phyloP scores from a whole-genome alignment of 768 basidiomycete genomes.

The Kwoniella sp. region DNA sequence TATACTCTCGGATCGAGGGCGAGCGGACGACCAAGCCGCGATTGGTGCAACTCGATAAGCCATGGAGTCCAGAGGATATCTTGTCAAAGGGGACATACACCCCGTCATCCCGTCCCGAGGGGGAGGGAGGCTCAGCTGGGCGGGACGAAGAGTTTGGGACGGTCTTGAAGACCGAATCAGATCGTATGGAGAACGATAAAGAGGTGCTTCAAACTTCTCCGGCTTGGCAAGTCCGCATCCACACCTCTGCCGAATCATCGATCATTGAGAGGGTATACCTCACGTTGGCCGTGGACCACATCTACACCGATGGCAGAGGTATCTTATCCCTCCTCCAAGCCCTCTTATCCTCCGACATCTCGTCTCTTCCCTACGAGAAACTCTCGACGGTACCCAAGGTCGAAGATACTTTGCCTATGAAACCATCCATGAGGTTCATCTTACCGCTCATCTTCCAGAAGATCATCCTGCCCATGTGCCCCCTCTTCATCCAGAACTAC shows the following conservation, averaged over 20 bases:
- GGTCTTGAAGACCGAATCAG: slow-evolving; percentile 4
- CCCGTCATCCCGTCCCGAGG: neutral
- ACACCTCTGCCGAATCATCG: neutral
- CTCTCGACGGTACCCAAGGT: slow-evolving; percentile 1
- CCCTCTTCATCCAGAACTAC: slow-evolving; percentile 20
- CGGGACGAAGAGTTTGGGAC: slow-evolving; percentile 2
- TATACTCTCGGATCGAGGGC: slow-evolving; percentile 11
- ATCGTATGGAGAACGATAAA: neutral
- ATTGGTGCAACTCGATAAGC: neutral
- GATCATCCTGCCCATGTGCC: slow-evolving; percentile 21
- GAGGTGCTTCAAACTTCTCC: slow-evolving; percentile 5
- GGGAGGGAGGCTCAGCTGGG: neutral
- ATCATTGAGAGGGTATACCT: slow-evolving; percentile 9
- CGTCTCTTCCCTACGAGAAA: slow-evolving; percentile 22
- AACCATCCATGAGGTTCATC: slow-evolving; percentile 15
- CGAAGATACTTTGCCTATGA: slow-evolving; percentile 9
- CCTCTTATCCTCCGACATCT: slow-evolving; percentile 21
- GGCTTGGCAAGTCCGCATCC: slow-evolving; percentile 18
- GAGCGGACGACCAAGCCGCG: slow-evolving; percentile 15
- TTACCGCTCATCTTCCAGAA: slow-evolving; percentile 24
- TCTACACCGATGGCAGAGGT: slow-evolving; percentile 23
- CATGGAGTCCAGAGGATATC: slow-evolving; percentile 20
- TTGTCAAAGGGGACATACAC: slow-evolving; percentile 5
- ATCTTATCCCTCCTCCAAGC: slow-evolving; percentile 1
- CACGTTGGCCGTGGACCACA: slow-evolving; percentile 20